Evolutionary conservation across 768 basidiomycete species (phyloP).

Genomic region (Tricholoma matsutake): DNA sequence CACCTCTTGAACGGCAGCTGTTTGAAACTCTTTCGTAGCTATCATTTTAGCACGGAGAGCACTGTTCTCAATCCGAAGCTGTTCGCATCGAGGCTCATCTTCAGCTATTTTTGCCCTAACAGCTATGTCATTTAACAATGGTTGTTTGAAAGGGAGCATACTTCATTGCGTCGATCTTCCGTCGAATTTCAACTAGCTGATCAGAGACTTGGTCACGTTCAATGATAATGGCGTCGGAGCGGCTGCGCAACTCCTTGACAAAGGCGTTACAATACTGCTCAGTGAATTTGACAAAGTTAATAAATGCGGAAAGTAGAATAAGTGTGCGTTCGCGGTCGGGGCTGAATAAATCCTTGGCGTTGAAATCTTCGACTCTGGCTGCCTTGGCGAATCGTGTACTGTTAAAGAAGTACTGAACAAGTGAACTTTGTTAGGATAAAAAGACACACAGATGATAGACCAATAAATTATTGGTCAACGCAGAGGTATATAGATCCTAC

Average conservation of each 20-base stretch:
- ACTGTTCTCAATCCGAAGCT: slow-evolving; percentile 57
- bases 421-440: not conserved
- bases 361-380: slow-evolving; percentile 76
- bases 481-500: slow-evolving; percentile 65
- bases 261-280: slow-evolving; percentile 66
- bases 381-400: slow-evolving; percentile 71
- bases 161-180: slow-evolving; percentile 55
- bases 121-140: not conserved
- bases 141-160: slow-evolving; percentile 26
- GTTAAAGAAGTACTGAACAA: not conserved
- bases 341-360: slow-evolving; percentile 63
- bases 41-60: slow-evolving; percentile 63
- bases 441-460: slow-evolving; percentile 63
- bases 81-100: slow-evolving; percentile 66
- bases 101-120: slow-evolving; percentile 58
- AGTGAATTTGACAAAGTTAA: slow-evolving; percentile 91
- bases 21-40: slow-evolving; percentile 65
- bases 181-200: slow-evolving; percentile 46
- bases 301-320: slow-evolving; percentile 77
- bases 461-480: slow-evolving; percentile 60
- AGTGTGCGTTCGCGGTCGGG: slow-evolving; percentile 78
- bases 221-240: slow-evolving; percentile 51
- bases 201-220: slow-evolving; percentile 59
- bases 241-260: slow-evolving; percentile 57
- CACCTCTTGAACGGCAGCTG: slow-evolving; percentile 56